Percentiles rank a stretch among this genome's conserved stretches.
Conservation (phyloP, 2,329 filamentous ascomycete species). For the Aspergillus piperis region DNA sequence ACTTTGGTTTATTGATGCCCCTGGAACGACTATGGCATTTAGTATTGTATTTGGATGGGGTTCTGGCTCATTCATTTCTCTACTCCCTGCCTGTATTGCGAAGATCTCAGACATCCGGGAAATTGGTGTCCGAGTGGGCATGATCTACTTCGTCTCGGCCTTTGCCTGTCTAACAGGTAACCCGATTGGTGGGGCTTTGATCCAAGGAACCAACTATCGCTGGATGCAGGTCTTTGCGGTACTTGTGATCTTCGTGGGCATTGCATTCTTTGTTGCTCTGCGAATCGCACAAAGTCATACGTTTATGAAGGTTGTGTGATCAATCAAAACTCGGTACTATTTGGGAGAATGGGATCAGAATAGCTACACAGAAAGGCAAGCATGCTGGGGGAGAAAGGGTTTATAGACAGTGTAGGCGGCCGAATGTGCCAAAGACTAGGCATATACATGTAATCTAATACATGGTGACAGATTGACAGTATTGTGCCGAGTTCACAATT, state of each 20-base stretch:
- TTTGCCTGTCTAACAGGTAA: conserved; percentile 64
- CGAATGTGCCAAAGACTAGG: no score
- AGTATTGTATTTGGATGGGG: neutral
- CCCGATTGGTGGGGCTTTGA: conserved; percentile 62
- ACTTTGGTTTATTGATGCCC: no score
- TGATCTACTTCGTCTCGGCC: conserved; percentile 49
- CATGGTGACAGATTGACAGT: no score
- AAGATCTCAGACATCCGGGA: neutral
- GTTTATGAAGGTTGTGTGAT: no score
- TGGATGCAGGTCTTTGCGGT: neutral
- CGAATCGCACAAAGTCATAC: neutral
- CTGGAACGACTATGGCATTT: neutral
- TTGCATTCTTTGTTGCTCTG: neutral
- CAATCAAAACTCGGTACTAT: no score
- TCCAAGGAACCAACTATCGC: neutral
- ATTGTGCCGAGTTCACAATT: no score
- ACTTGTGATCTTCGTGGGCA: neutral
- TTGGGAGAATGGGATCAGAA: no score
- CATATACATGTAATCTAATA: no score
- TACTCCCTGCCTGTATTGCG: neutral
- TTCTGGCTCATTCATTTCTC: no score
- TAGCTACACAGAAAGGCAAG: no score
- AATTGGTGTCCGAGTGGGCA: conserved; percentile 19
- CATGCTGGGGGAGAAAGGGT: no score
- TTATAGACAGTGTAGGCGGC: no score